Evolutionary conservation across 169 alveolate species (phyloP), one percentile per base, ranked within the genome.

Genomic region (Plasmodium berghei): DNA sequence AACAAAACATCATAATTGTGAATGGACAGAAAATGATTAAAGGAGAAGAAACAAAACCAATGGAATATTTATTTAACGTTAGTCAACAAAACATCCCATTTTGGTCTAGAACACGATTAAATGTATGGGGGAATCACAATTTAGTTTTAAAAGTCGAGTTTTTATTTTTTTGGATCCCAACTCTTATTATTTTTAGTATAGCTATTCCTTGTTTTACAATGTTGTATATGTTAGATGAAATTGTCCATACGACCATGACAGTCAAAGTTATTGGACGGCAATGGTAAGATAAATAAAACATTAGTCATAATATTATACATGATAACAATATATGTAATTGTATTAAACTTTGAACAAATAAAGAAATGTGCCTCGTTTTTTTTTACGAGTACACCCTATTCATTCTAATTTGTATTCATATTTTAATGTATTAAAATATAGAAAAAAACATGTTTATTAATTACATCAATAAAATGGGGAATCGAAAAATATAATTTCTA

Each of bases 261-360:
- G 97, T 96, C 14, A 96, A 96, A 71, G 97, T 95, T 64, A 92
- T 95, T 34, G 98, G 98, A 56, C 87, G 96, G 54, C 98, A 96
- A 80, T 96, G 98, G 98, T 93, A 83, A 14, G 56, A 80, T 45
- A 12, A 34, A 26, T 67, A 72, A 55, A 59, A 18, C 40, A 59
- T 67, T 34, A 28, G 3, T 24, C 10, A 40, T 55, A 34, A 45
- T 56, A 16, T 12, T 14, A 46, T 52, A 14, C 20, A 40, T 40
- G 20, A 59, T 40, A 72, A 61, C 9, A 61, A 20, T 56, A 42
- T 42, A 24, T 45, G 5, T 45, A 55, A 9, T 45, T 46, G 5
- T 12, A 20, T 12, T 10, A 2, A 20, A 18, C 16, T 12, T n/a
- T 24, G 24, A 48, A 26, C 66, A 9, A 22, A 12, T 26, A 52